Base-by-base conservation (phyloP, 2,329 filamentous ascomycete genomes). In the Macrophomina tecta region DNA sequence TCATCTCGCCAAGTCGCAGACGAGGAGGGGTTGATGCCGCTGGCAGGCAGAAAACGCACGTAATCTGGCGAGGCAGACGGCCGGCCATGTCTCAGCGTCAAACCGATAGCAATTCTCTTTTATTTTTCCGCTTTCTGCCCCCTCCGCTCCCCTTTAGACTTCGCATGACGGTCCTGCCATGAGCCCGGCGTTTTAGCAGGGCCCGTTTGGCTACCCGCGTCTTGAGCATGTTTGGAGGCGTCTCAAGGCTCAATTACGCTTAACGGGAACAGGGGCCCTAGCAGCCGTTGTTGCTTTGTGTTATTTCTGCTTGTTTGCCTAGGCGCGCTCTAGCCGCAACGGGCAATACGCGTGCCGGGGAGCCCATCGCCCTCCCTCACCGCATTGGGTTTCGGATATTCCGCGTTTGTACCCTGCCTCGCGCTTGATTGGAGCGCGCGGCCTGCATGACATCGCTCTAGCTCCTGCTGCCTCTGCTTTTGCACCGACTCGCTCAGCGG, bases 371-470 rank as follows among this genome's bases (percentile, higher is more conserved):
- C 16, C 8, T 36, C 28, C 12, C 49, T 6, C 28, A 16, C 56
- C 56, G 58, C 45, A 49, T 62, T 62, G 42, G 63, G 63, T 56
- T 48, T 65, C 63, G 63, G 52, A 56, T 65, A 38, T 56, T 65
- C 63, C 63, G 63, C 40, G 51, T 38, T 65, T 56, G 63, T 65
- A 53, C 40, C 52, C 56, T 65, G 34, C 46, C 48, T 46, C 34
- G 23, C 46, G 34, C 16, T 52, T 40, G 61, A 53, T 55, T 49
- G 62, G 51, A 34, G 38, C 11, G n/a, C 18, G 36, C 8, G 42
- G 38, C 42, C 62, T 56, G 63, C 63, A 65, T 65, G 63, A 65
- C 63, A 65, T 65, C 32, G 63, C 40, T 36, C 45, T 62, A 62
- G 45, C 32, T 62, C 52, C 42, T 40, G 56, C 40, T 16, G 42